Evolutionary conservation across 1,284 basidiomycete species (phyloP).

Genomic region (Tilletia indica): DNA sequence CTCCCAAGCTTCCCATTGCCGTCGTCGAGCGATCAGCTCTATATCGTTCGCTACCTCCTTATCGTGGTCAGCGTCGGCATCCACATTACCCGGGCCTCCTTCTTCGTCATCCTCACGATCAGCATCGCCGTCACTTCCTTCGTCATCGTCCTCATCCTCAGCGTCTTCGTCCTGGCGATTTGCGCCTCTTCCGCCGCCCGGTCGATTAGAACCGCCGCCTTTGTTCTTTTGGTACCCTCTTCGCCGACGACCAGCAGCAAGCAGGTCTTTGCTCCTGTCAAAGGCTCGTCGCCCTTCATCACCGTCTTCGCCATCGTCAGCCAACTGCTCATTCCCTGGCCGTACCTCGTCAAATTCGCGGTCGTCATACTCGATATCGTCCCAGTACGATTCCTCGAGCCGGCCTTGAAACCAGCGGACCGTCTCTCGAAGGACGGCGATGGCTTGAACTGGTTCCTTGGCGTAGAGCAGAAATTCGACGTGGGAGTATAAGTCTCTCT

Average conservation of each 20-base stretch:
- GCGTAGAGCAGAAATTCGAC: slow-evolving; percentile 77
- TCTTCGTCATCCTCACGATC: not conserved
- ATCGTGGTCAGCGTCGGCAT: not conserved
- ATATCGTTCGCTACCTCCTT: not conserved
- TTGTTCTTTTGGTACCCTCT: not conserved
- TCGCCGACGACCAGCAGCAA: not conserved
- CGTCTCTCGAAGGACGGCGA: slow-evolving; percentile 72
- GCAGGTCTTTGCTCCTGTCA: not conserved
- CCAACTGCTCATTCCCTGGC: not conserved
- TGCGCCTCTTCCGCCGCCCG: slow-evolving; percentile 16
- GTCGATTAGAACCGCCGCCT: not conserved
- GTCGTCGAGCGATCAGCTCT: slow-evolving; percentile 45
- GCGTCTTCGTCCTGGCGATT: slow-evolving; percentile 13
- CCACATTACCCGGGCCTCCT: not conserved
- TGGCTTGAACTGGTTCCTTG: slow-evolving; percentile 68
- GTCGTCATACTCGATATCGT: slow-evolving; percentile 73
- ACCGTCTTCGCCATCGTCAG: slow-evolving; percentile 16
- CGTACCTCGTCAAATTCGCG: slow-evolving; percentile 71
- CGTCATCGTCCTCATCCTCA: not conserved
- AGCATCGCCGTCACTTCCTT: not conserved
- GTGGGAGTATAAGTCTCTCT: slow-evolving; percentile 66
- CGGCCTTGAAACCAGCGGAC: slow-evolving; percentile 86
- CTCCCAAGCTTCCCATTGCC: slow-evolving; percentile 27
- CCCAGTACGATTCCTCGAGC: slow-evolving; percentile 73
- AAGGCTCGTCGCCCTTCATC: slow-evolving; percentile 23